Percentiles rank a stretch among this genome's conserved stretches.
Evolutionary conservation across 2,329 filamentous ascomycete genomes (phyloP).

Genomic region (Trichoderma endophyticum): DNA sequence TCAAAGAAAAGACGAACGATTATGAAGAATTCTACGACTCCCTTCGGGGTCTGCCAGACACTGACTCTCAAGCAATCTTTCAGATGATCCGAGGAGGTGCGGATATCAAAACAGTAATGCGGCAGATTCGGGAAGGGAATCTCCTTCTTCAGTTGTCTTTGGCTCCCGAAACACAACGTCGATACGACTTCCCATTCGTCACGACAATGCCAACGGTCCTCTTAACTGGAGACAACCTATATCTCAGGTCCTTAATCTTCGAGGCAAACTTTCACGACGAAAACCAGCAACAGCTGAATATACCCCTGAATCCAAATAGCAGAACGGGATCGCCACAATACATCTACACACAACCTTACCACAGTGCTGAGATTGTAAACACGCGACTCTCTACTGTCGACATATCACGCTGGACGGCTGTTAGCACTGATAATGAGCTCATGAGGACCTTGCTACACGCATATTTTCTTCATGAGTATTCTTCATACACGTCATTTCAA

Average conservation of each 20-base stretch:
- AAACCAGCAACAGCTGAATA: not conserved
- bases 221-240: constrained; percentile 20
- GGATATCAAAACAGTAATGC: constrained; percentile 30
- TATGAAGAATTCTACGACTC: not conserved
- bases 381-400: constrained; percentile 27
- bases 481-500: constrained; percentile 32
- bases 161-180: constrained; percentile 31
- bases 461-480: constrained; percentile 31
- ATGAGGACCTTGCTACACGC: constrained; percentile 27
- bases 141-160: constrained; percentile 34
- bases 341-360: constrained; percentile 32
- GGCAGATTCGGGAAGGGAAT: constrained; percentile 34
- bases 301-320: not conserved
- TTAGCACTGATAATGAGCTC: constrained; percentile 30
- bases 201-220: constrained; percentile 29
- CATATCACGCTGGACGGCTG: constrained; percentile 34
- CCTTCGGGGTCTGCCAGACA: not conserved
- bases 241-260: constrained; percentile 24
- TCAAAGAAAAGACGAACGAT: not conserved
- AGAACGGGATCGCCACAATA: not conserved
- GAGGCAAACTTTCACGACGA: constrained; percentile 13
- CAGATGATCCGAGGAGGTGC: constrained; percentile 3
- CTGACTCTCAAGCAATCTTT: not conserved
- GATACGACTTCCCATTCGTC: constrained; percentile 36
- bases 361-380: constrained; percentile 31